These are phyloP conservation scores for Cyclotella kingstonii DNA, from an alignment of 108 stramenopile species.

Conservation along the genomic window DNA sequence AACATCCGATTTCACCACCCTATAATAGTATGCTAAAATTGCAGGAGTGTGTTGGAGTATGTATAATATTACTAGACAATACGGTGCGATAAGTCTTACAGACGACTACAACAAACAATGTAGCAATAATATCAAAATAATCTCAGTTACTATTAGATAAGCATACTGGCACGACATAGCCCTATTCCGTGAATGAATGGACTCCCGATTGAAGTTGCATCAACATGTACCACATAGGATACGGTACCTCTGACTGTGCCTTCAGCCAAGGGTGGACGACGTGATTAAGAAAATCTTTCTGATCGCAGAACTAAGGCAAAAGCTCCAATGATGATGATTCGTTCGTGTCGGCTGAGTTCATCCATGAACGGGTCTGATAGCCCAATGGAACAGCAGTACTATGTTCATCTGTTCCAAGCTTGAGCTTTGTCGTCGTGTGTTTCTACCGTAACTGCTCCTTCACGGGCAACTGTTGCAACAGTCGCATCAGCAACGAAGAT, in stretches of 20 bases:
- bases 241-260: neutral
- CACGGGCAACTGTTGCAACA: conserved; percentile 19
- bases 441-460: conserved; percentile 19
- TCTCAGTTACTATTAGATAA: too few relatives aligned
- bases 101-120: too few relatives aligned
- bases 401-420: conserved; percentile 4
- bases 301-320: neutral
- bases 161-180: too few relatives aligned
- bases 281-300: neutral
- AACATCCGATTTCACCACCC: too few relatives aligned
- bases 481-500: conserved; percentile 16
- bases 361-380: neutral
- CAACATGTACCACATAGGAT: conserved; percentile 1
- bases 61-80: too few relatives aligned
- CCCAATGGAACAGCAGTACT: conserved; percentile 4
- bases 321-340: neutral
- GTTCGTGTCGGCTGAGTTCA: neutral
- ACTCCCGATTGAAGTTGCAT: too few relatives aligned
- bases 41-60: too few relatives aligned
- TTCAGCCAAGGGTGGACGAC: neutral
- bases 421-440: conserved; percentile 10
- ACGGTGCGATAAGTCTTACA: too few relatives aligned
- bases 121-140: too few relatives aligned
- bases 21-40: too few relatives aligned
- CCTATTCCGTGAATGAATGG: too few relatives aligned